These are phyloP conservation scores for Citrus australasica DNA, from an alignment of 345 rosid species.

Conservation along the genomic window DNA sequence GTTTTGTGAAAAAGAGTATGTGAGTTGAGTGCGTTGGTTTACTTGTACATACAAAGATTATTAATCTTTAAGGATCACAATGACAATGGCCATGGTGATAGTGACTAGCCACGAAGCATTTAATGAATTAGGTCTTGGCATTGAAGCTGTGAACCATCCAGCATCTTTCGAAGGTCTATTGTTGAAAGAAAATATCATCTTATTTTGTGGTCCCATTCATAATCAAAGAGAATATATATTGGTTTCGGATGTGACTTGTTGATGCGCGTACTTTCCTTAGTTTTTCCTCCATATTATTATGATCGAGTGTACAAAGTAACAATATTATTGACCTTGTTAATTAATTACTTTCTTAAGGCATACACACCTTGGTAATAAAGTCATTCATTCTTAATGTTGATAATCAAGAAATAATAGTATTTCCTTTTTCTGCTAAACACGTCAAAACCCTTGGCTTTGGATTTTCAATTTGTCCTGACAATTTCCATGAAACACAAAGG, in stretches of 20 bases:
- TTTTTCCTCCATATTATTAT: not conserved
- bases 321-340: not conserved
- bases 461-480: constrained; percentile 7
- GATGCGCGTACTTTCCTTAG: not conserved
- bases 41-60: too few relatives aligned
- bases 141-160: constrained; percentile 18
- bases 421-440: constrained; percentile 28
- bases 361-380: not conserved
- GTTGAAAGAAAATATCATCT: not conserved
- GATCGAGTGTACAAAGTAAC: not conserved
- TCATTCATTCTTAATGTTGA: not conserved
- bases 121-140: constrained; percentile 26
- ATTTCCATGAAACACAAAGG: constrained; percentile 15
- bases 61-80: not conserved
- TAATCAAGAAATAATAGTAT: not conserved
- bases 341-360: constrained; percentile 5
- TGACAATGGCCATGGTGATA: not conserved
- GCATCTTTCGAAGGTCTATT: not conserved
- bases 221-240: not conserved
- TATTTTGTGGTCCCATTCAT: constrained; percentile 15
- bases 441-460: not conserved
- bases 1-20: too few relatives aligned
- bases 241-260: constrained; percentile 5
- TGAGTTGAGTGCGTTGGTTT: not conserved
- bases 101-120: constrained; percentile 6